Evolutionary conservation across 1,284 basidiomycete species (phyloP).

Genomic region (Ceratobasidium sp.): DNA sequence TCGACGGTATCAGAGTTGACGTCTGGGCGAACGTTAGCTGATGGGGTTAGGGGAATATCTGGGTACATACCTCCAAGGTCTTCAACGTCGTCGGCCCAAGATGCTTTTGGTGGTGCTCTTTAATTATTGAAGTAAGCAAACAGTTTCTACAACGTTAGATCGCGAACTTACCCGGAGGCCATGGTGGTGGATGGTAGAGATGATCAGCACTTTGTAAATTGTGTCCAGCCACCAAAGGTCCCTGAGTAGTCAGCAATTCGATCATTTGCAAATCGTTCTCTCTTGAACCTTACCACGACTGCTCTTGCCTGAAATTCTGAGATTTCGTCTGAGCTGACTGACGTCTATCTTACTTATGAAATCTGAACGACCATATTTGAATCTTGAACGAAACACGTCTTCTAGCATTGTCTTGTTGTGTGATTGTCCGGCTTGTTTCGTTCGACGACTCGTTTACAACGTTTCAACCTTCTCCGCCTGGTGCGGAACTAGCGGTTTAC

Average conservation of each 20-base stretch:
- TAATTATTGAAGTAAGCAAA: background rate
- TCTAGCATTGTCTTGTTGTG: too few relatives aligned
- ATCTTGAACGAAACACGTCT: too few relatives aligned
- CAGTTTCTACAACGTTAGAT: background rate
- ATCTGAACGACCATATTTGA: too few relatives aligned
- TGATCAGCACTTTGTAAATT: slow-evolving; percentile 36
- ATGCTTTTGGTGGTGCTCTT: slow-evolving; percentile 63
- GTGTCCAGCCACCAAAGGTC: slow-evolving; percentile 13
- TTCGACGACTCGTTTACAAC: too few relatives aligned
- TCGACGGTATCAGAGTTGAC: slow-evolving; percentile 75
- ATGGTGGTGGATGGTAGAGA: slow-evolving; percentile 16
- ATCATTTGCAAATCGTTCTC: too few relatives aligned
- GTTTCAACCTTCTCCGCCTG: too few relatives aligned
- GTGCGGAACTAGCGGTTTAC: too few relatives aligned
- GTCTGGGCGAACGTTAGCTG: slow-evolving; percentile 50
- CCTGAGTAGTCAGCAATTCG: background rate
- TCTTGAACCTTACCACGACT: too few relatives aligned
- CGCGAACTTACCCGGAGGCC: slow-evolving; percentile 16
- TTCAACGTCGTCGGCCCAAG: slow-evolving; percentile 86
- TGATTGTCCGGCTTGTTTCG: too few relatives aligned
- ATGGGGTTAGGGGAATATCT: background rate
- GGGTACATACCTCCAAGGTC: slow-evolving; percentile 63
- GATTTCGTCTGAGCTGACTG: too few relatives aligned
- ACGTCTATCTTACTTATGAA: too few relatives aligned
- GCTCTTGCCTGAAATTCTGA: too few relatives aligned